These are phyloP conservation scores for Aspergillus arachidicola DNA, from an alignment of 2,329 filamentous ascomycete species.

Conservation along the genomic window DNA sequence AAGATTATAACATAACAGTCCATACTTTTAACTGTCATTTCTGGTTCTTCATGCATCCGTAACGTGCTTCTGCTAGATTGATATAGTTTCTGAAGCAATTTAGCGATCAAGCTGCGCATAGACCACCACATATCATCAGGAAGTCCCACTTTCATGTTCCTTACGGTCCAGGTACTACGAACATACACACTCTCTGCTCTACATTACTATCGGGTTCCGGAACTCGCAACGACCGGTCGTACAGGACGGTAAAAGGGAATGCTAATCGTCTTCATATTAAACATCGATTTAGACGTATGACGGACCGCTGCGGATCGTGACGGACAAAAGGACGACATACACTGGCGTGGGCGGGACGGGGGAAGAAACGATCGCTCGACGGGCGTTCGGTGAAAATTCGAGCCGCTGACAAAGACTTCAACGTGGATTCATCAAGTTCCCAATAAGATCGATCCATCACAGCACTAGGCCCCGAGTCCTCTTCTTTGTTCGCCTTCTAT, in stretches of 20 bases:
- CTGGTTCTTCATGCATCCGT: not conserved
- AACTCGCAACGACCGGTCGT: slow-evolving; percentile 19
- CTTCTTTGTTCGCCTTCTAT: slow-evolving; percentile 13
- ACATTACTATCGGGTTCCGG: slow-evolving; percentile 9
- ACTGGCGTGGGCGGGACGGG: slow-evolving; percentile 18
- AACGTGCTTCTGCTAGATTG: not conserved
- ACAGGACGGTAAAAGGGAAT: slow-evolving; percentile 19
- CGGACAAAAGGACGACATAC: slow-evolving; percentile 26
- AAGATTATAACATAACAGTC: not conserved
- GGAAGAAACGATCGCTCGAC: slow-evolving; percentile 27
- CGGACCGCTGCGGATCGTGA: slow-evolving; percentile 26
- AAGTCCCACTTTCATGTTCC: not conserved
- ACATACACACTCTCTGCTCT: not conserved
- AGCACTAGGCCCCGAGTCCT: not conserved
- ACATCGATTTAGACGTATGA: slow-evolving; percentile 27
- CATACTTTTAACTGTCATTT: not conserved
- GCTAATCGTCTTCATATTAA: slow-evolving; percentile 27
- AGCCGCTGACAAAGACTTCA: slow-evolving; percentile 31
- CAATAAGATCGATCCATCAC: slow-evolving; percentile 9
- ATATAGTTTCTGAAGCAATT: not conserved
- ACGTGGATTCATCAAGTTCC: slow-evolving; percentile 9
- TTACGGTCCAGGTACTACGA: not conserved
- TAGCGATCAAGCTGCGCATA: not conserved
- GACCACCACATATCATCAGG: not conserved
- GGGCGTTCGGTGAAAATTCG: slow-evolving; percentile 29